Percentiles rank a stretch among this genome's conserved stretches.
Evolutionary conservation across 78 protist genomes (phyloP).

Genomic region (Dictyostelium brefeldianum): DNA sequence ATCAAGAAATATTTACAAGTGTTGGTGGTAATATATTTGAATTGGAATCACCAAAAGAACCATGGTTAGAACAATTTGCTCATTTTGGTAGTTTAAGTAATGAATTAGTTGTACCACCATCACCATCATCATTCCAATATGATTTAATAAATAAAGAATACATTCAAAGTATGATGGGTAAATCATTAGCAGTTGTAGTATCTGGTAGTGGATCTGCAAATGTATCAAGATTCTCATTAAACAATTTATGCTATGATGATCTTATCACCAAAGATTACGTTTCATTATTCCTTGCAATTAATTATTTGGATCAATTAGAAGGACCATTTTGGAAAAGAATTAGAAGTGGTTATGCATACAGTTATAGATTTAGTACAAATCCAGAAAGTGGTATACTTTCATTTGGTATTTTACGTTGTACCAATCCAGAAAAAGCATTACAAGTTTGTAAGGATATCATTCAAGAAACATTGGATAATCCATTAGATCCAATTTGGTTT

Average conservation of each 20-base stretch:
- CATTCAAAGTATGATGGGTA: background rate
- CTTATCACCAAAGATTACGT: conserved; percentile 19
- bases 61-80: conserved; percentile 11
- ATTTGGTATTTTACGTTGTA: conserved; percentile 9
- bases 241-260: background rate
- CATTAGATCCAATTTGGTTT: conserved; percentile 1
- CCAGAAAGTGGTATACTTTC: conserved; percentile 36
- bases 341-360: conserved; percentile 86
- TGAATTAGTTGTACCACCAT: background rate
- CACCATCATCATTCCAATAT: background rate
- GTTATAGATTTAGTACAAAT: background rate
- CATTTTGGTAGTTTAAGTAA: background rate
- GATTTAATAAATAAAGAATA: background rate
- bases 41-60: conserved; percentile 16
- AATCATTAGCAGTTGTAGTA: background rate
- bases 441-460: conserved; percentile 12
- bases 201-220: conserved; percentile 10
- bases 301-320: conserved; percentile 58
- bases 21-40: conserved; percentile 38
- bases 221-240: background rate
- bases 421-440: conserved; percentile 20
- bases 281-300: background rate
- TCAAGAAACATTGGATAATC: background rate
- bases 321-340: conserved; percentile 80
- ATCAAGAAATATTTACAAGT: background rate